Evolutionary conservation across 2,329 filamentous ascomycete genomes (phyloP).

Genomic region (Neonectria coccinea): DNA sequence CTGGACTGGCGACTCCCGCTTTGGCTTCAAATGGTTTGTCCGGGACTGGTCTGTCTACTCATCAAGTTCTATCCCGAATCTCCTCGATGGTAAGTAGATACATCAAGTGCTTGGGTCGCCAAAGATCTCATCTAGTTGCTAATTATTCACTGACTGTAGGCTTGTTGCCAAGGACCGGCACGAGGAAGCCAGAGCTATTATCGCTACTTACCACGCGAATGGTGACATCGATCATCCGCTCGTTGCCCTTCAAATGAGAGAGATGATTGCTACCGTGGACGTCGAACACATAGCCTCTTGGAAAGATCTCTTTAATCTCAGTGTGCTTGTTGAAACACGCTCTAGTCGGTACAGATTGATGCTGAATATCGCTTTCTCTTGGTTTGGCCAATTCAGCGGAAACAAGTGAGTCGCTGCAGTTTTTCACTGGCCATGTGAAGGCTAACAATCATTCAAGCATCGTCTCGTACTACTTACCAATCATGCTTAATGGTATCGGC

Average conservation of each 20-base stretch:
- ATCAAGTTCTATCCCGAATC: slow-evolving; percentile 69
- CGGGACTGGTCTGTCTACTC: slow-evolving; percentile 27
- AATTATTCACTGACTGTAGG: slow-evolving; percentile 7
- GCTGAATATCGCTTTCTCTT: slow-evolving; percentile 54
- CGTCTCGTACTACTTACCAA: slow-evolving; percentile 50
- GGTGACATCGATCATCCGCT: slow-evolving; percentile 64
- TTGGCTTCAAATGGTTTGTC: slow-evolving; percentile 34
- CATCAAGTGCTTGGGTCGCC: neutral
- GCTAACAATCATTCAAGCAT: slow-evolving; percentile 15
- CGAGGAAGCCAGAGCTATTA: slow-evolving; percentile 15
- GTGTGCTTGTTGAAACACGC: slow-evolving; percentile 50
- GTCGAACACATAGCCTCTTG: slow-evolving; percentile 47
- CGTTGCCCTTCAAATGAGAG: slow-evolving; percentile 54
- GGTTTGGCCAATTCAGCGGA: slow-evolving; percentile 56
- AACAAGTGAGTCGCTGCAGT: slow-evolving; percentile 43
- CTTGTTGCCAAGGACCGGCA: slow-evolving; percentile 25
- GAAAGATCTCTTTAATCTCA: slow-evolving; percentile 52
- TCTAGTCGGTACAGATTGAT: slow-evolving; percentile 53
- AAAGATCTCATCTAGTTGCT: neutral
- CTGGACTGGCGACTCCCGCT: slow-evolving; percentile 35
- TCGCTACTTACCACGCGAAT: slow-evolving; percentile 60
- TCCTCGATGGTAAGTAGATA: slow-evolving; percentile 62
- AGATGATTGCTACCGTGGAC: slow-evolving; percentile 46
- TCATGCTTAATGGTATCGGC: slow-evolving; percentile 52
- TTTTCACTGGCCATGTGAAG: neutral